phyloP scores from a whole-genome alignment of 169 alveolate species.

The Plasmodium fragile region DNA sequence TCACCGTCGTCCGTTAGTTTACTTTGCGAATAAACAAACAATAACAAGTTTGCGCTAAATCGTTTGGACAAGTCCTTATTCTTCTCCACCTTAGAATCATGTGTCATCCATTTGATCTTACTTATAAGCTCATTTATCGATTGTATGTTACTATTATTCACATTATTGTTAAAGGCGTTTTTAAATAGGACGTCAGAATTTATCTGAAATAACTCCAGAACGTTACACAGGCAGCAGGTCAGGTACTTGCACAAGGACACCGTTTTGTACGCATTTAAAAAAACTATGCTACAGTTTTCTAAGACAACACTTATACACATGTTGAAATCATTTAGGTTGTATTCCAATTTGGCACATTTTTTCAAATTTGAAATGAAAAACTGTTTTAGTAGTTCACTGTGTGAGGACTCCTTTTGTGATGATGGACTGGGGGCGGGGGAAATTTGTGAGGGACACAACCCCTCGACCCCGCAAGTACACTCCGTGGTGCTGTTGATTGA shows the following conservation, averaged over 20 bases:
- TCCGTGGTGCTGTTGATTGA: conserved; percentile 16
- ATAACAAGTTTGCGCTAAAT: conserved; percentile 29
- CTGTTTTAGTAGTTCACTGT: conserved; percentile 43
- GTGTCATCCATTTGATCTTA: conserved; percentile 69
- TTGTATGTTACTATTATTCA: conserved; percentile 64
- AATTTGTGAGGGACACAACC: neutral
- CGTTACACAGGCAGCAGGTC: conserved; percentile 52
- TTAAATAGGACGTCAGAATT: conserved; percentile 50
- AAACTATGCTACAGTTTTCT: conserved; percentile 51
- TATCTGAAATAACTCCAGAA: conserved; percentile 59
- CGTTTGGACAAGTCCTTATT: conserved; percentile 28
- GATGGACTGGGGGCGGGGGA: neutral
- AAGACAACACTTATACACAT: conserved; percentile 6
- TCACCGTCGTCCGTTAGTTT: conserved; percentile 70
- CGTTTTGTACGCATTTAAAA: conserved; percentile 47
- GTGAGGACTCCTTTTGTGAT: neutral
- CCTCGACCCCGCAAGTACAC: neutral
- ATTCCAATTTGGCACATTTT: conserved; percentile 54
- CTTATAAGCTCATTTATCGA: conserved; percentile 40
- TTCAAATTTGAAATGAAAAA: conserved; percentile 36
- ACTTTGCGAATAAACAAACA: conserved; percentile 62
- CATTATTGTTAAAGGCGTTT: conserved; percentile 58
- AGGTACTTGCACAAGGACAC: conserved; percentile 36
- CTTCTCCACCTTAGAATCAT: conserved; percentile 74
- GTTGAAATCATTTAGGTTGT: conserved; percentile 46